Evolutionary conservation across 2,329 filamentous ascomycete species (phyloP), one percentile per base, ranked within the genome.

Genomic region (Didymella lethalis): DNA sequence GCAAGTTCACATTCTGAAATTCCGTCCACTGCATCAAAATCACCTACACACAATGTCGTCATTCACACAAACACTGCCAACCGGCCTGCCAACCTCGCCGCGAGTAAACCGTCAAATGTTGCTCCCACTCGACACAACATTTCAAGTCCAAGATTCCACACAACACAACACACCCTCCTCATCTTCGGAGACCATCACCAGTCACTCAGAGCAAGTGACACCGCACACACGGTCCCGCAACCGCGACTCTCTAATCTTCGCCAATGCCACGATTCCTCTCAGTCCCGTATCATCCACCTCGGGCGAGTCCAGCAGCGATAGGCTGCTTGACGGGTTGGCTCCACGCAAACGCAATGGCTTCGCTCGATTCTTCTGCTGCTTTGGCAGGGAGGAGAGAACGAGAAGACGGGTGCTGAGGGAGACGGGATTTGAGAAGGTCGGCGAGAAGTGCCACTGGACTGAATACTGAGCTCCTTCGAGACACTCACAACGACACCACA

Each of bases 191-290:
- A 58, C 56, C 8, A 32, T 58, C 38, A 32, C 54, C 20, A 36
- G 41, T 32, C 31, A 56, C 7, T 50, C 54, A 31, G 20, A 31
- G 16, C 50, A 29, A 7, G 10, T 25, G 16, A 47, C 36, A 45
- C 44, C 25, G 1, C 16, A 25, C 31, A 49, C 45, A 53, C 49
- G 45, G 45, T 38, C 46, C 18, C 56, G 56, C 49, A 58, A 48
- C 38, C 61, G 43, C 49, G 64, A 69, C 48, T 71, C 70, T 0
- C 54, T 71, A 23, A 75, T 76, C 57, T 76, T 76, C 66, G 66
- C 64, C 57, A 72, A 75, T 41, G 74, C 74, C 1, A 75, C 70
- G 2, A 74, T 76, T 44, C 74, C 74, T 2, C 67, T 75, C 16
- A 74, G 70, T 59, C 74, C 74, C 0, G 43, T 58, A 2, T 64